Conservation (phyloP, 2,329 filamentous ascomycete species). For the Beauveria rudraprayagi region DNA sequence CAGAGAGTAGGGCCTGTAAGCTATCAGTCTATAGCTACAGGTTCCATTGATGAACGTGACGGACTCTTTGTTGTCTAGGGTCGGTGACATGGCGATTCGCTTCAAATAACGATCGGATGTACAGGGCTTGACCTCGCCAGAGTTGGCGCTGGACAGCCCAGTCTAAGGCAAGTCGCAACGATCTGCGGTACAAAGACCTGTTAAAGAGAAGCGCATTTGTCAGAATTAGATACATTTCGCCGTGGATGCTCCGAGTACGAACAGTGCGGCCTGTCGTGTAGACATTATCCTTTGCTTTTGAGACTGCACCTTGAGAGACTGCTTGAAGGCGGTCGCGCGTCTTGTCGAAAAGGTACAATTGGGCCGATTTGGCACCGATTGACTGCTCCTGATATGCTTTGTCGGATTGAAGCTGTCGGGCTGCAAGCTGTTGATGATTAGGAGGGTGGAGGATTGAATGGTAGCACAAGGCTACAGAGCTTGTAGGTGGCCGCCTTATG, state of each 20-base stretch:
- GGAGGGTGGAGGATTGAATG: neutral
- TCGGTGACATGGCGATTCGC: slow-evolving; percentile 81
- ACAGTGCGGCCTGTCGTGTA: slow-evolving; percentile 44
- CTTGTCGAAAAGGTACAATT: neutral
- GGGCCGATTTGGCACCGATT: neutral
- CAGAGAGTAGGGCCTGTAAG: slow-evolving; percentile 66
- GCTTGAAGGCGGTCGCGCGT: neutral
- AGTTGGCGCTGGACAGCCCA: slow-evolving; percentile 90
- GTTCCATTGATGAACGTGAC: slow-evolving; percentile 15
- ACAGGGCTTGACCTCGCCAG: slow-evolving; percentile 93
- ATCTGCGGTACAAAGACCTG: slow-evolving; percentile 79
- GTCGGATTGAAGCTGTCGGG: neutral
- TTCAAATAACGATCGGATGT: slow-evolving; percentile 92
- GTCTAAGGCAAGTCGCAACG: slow-evolving; percentile 86
- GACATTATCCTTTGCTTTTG: slow-evolving; percentile 25
- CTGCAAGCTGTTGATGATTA: neutral
- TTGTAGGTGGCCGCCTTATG: neutral
- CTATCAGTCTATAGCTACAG: neutral
- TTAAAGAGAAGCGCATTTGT: neutral
- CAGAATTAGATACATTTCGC: neutral
- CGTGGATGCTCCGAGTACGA: slow-evolving; percentile 21
- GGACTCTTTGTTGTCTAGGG: slow-evolving; percentile 77
- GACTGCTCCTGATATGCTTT: neutral
- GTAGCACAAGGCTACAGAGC: neutral
- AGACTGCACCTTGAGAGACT: neutral